Conservation (phyloP, 768 basidiomycete genomes). For the Lentinula boryana region DNA sequence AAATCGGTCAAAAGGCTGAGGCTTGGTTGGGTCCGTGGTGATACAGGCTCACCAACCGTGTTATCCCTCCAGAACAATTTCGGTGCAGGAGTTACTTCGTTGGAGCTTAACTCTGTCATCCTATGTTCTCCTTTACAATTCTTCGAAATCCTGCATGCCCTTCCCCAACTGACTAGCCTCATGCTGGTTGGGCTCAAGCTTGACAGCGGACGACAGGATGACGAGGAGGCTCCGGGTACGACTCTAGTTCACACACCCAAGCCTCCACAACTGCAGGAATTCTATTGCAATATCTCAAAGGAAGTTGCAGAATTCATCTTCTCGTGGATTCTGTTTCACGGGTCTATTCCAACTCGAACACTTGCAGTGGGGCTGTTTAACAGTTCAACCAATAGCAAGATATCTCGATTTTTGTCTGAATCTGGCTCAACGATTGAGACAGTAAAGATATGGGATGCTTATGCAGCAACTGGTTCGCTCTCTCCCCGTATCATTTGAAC, state of each 20-base stretch:
- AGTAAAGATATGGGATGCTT: slow-evolving; percentile 3
- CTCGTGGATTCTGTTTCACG: not conserved
- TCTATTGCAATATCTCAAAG: slow-evolving; percentile 1
- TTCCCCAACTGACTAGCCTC: not conserved
- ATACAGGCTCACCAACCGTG: not conserved
- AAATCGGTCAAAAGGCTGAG: not conserved
- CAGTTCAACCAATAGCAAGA: not conserved
- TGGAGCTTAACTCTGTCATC: slow-evolving; percentile 3
- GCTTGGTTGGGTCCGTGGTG: slow-evolving; percentile 2
- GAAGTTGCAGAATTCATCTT: not conserved
- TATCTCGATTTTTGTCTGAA: not conserved
- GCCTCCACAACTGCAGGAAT: not conserved
- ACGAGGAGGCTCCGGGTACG: not conserved
- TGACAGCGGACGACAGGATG: not conserved
- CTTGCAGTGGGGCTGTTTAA: not conserved
- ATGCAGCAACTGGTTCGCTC: not conserved
- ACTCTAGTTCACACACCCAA: not conserved
- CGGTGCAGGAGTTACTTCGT: not conserved
- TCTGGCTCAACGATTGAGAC: not conserved
- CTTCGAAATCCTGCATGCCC: not conserved
- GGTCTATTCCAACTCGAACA: not conserved
- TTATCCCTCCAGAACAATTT: not conserved
- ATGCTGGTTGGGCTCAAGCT: not conserved
- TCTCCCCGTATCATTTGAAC: not conserved
- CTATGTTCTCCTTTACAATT: not conserved